Evolutionary conservation across 192 early-diverging fungal genomes (phyloP), one percentile per base, ranked within the genome.

Genomic region (Linnemannia zychae): DNA sequence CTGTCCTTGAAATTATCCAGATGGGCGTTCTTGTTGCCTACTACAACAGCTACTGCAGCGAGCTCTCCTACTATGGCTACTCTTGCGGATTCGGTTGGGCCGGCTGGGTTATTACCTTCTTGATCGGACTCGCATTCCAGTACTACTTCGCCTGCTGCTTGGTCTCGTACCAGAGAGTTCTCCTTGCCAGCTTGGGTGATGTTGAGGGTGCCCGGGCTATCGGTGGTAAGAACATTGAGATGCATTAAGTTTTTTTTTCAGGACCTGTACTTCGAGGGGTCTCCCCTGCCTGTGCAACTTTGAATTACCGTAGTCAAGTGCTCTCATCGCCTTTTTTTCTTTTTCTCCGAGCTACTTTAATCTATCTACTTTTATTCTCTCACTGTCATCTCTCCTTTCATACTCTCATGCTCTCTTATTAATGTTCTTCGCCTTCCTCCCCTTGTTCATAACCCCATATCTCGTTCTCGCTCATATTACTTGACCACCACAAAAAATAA

Each of bases 111-210:
- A 28, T 79, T 15, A 36, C 66, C 16, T n/a, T 85, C 46, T 16
- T 85, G 37, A 22, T 85, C 40, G 57, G 53, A 6, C 11, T 40
- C n/a, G 37, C 3, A 13, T 65, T 85, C 77, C 83, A 85, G 74
- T 79, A 76, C 83, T 85, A 79, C 74, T 85, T 85, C 74, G 71
- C 69, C 74, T 63, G 69, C 70, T 76, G 73, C 70, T 49, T 85
- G 24, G 83, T 79, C 47, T 79, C 77, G 0, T 85, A 85, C 77
- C 83, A 85, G 83, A 73, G 83, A 36, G 47, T 73, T 16, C 50
- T 85, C 20, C 70, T 73, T 44, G 70, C 74, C 47, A 22, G 34
- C 3, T 11, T 69, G 33, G 38, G 57, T 34, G 74, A 60, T 31
- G 37, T 40, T 34, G 9, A 40, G 28, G 49, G 48, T 31, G 37